Percentiles rank a stretch among this genome's conserved stretches.
Evolutionary conservation across 192 early-diverging fungal species (phyloP).

Genomic region (Rhizophagus sp.): DNA sequence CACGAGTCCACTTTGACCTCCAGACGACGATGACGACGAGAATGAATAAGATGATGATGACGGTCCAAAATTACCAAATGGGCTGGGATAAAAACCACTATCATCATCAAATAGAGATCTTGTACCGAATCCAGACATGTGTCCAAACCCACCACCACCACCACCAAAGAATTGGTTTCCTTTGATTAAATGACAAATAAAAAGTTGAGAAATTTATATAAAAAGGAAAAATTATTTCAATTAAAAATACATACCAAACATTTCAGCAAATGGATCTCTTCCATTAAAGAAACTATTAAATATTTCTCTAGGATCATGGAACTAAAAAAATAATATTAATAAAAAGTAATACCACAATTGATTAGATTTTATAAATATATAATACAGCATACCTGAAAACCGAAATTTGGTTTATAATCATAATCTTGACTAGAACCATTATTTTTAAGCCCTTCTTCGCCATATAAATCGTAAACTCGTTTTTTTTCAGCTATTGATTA

Average conservation of each 20-base stretch:
- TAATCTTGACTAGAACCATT: neutral
- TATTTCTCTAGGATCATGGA: conserved; percentile 40
- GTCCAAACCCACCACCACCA: neutral
- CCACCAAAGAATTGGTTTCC: neutral
- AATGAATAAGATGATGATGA: neutral
- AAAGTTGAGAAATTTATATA: neutral
- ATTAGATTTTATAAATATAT: neutral
- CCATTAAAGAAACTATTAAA: conserved; percentile 37
- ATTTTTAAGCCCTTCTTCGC: conserved; percentile 29
- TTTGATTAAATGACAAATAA: neutral
- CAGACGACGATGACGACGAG: neutral
- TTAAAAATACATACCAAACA: conserved; percentile 32
- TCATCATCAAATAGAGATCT: neutral
- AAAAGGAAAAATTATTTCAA: neutral
- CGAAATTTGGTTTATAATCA: neutral
- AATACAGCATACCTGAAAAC: neutral
- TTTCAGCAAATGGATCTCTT: conserved; percentile 17
- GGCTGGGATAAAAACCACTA: neutral
- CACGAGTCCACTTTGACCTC: neutral
- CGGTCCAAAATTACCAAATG: neutral
- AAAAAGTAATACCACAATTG: neutral
- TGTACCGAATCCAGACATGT: neutral
- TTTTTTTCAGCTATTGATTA: conserved; percentile 33
- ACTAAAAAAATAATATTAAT: conserved; percentile 15
- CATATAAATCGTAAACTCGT: conserved; percentile 33